Conservation (phyloP, 202 grass and related monocot genomes). For the Saccharum hybrid region DNA sequence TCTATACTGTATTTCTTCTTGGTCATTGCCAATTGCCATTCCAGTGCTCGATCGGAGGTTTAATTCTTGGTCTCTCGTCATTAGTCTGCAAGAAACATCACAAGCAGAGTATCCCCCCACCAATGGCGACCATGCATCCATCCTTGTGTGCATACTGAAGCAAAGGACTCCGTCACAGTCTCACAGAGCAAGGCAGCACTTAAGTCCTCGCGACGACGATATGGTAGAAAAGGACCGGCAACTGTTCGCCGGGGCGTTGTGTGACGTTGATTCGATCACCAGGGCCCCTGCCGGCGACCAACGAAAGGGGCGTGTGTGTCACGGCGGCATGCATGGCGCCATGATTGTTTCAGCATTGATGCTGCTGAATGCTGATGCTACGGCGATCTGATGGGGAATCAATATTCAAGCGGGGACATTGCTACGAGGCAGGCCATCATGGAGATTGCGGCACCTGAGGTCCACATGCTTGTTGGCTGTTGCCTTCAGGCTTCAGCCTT, state of each 20-base stretch:
- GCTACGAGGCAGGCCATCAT: conserved; percentile 33
- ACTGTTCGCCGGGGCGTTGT: not conserved
- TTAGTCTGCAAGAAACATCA: too few species aligned
- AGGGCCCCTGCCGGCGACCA: not conserved
- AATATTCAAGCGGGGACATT: conserved; percentile 24
- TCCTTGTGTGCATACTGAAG: too few species aligned
- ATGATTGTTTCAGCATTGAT: conserved; percentile 19
- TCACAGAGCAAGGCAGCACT: not conserved
- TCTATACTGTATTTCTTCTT: not conserved
- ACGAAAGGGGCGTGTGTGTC: conserved; percentile 14
- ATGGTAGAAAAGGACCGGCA: not conserved
- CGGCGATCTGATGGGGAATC: conserved; percentile 21
- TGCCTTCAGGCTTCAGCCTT: too few species aligned
- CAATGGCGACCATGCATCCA: not conserved
- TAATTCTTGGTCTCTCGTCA: not conserved
- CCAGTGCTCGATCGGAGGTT: not conserved
- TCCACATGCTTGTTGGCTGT: conserved; percentile 36
- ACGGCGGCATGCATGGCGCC: not conserved
- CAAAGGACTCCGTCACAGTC: too few species aligned
- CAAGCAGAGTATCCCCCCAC: not conserved
- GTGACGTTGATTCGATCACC: not conserved
- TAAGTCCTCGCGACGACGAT: not conserved
- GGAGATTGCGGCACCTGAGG: conserved; percentile 35
- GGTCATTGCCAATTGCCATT: not conserved
- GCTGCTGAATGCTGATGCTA: not conserved